Conservation (phyloP, 495 filamentous ascomycete genomes). For the Penicillium steckii region DNA sequence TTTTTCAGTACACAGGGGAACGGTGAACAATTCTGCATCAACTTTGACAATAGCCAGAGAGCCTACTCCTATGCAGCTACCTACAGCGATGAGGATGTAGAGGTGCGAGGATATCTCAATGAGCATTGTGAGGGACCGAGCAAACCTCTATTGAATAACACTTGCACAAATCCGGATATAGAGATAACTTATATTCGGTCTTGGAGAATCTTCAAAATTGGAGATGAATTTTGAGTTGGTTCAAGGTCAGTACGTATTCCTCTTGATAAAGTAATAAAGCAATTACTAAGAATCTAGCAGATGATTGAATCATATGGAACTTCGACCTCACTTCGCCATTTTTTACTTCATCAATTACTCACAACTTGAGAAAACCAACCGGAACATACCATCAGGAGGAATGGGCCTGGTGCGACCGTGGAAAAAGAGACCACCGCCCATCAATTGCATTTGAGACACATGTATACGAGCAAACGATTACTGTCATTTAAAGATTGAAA, state of each 20-base stretch:
- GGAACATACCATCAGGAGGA: not conserved
- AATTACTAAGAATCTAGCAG: no score
- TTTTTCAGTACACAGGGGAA: conserved; percentile 3
- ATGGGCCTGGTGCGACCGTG: not conserved
- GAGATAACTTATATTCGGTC: conserved; percentile 2
- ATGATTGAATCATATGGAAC: no score
- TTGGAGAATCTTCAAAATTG: not conserved
- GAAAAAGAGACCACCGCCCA: not conserved
- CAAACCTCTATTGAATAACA: conserved; percentile 1
- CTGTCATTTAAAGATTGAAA: no score
- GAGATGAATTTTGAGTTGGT: no score
- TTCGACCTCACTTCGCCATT: no score
- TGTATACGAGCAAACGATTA: not conserved
- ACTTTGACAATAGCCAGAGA: not conserved
- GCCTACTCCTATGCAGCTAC: conserved; percentile 2
- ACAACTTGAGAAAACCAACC: no score
- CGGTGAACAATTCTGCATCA: not conserved
- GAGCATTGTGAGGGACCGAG: conserved; percentile 9
- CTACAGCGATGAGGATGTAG: not conserved
- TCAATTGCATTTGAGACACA: not conserved
- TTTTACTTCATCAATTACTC: no score
- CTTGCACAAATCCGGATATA: conserved; percentile 7
- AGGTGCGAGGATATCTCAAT: not conserved
- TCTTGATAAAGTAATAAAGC: no score
- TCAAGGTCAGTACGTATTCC: no score